phyloP scores from a whole-genome alignment of 495 filamentous ascomycete species.

The Sabuloglossum arenarium region DNA sequence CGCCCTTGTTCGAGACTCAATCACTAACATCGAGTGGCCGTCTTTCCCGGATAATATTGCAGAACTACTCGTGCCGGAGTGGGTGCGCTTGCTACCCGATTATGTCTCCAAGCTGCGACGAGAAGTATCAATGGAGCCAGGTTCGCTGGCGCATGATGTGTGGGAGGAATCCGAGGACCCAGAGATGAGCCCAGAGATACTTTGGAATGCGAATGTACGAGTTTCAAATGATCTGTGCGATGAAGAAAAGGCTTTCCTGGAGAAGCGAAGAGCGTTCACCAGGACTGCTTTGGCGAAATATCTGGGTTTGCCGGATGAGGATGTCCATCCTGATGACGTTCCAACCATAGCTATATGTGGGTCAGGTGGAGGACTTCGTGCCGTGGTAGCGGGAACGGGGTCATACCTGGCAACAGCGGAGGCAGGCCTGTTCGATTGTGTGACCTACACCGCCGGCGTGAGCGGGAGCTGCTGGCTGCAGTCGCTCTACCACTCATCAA shows the following conservation, averaged over 20 bases:
- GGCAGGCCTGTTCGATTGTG: constrained; percentile 75
- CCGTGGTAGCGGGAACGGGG: constrained; percentile 72
- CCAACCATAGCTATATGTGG: constrained; percentile 84
- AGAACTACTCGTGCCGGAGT: constrained; percentile 55
- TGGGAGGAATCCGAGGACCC: constrained; percentile 81
- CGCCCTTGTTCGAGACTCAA: neutral
- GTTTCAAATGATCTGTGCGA: constrained; percentile 64
- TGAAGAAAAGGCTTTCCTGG: constrained; percentile 56
- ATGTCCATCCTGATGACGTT: constrained; percentile 83
- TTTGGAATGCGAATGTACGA: constrained; percentile 56
- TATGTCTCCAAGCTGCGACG: constrained; percentile 68
- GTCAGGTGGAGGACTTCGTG: constrained; percentile 76
- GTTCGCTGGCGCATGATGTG: constrained; percentile 75
- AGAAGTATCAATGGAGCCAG: constrained; percentile 69
- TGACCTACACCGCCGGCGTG: constrained; percentile 86
- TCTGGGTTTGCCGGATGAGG: constrained; percentile 48
- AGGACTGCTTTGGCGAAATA: constrained; percentile 59
- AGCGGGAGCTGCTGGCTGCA: constrained; percentile 94
- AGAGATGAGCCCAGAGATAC: constrained; percentile 65
- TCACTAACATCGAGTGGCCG: constrained; percentile 31
- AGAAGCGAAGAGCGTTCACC: constrained; percentile 39
- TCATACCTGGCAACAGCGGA: constrained; percentile 64
- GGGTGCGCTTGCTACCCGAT: constrained; percentile 54
- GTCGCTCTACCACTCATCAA: constrained; percentile 67
- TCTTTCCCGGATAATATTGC: constrained; percentile 43